These are phyloP conservation scores for Poa pratensis DNA, from an alignment of 176 grass and related monocot genomes.

Conservation along the genomic window DNA sequence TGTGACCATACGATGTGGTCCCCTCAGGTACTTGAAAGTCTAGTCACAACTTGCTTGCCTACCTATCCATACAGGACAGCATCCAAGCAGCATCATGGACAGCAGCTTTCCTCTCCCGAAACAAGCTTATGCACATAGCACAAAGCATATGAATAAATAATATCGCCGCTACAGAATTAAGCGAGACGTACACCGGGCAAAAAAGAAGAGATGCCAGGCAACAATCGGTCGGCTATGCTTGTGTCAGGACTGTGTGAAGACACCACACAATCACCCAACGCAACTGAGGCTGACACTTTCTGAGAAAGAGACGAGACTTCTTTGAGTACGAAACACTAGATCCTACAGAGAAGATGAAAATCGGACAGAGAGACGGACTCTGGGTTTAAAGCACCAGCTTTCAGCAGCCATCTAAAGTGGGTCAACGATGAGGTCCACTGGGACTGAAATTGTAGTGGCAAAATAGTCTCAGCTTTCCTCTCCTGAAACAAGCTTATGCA, in stretches of 20 bases:
- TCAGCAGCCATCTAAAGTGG: constrained; percentile 3
- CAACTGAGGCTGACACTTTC: not conserved
- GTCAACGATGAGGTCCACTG: not conserved
- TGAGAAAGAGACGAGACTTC: not conserved
- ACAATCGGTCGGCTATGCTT: not conserved
- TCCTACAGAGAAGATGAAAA: not conserved
- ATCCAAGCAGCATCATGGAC: not conserved
- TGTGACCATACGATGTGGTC: not conserved
- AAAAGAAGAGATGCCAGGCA: not conserved
- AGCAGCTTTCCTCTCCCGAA: not conserved
- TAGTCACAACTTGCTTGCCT: not conserved
- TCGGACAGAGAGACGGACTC: not conserved
- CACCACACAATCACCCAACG: too few relatives aligned
- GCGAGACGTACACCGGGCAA: not conserved
- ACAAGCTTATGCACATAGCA: not conserved
- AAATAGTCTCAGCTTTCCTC: too few relatives aligned
- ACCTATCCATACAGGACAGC: not conserved
- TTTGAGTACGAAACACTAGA: not conserved
- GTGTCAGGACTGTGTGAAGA: not conserved
- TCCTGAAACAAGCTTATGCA: not conserved
- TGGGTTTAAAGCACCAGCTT: not conserved
- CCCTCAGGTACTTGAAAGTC: not conserved
- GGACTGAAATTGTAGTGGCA: not conserved
- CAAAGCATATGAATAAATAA: not conserved
- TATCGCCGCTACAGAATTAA: not conserved